phyloP scores from a whole-genome alignment of 345 rosid species.

The Eucalyptus brandiana region DNA sequence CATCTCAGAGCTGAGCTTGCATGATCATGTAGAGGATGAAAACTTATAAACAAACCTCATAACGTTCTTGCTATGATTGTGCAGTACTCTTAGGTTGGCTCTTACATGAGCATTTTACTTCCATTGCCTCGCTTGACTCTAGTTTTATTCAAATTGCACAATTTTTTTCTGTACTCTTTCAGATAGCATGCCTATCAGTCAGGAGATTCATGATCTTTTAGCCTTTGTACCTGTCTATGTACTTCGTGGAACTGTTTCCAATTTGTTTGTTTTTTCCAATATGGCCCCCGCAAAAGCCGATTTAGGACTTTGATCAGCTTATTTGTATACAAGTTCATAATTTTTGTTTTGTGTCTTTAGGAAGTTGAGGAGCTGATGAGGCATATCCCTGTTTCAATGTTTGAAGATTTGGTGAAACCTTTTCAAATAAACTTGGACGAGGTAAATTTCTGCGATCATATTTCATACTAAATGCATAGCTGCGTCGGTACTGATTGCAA shows the following conservation, averaged over 20 bases:
- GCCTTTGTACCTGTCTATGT: background rate
- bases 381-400: conserved; percentile 56
- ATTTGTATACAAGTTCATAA: background rate
- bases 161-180: background rate
- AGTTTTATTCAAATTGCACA: background rate
- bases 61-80: background rate
- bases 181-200: background rate
- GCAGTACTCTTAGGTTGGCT: background rate
- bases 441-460: conserved; percentile 19
- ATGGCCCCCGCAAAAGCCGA: background rate
- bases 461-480: background rate
- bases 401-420: conserved; percentile 85
- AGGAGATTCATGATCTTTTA: background rate
- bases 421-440: conserved; percentile 61
- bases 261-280: background rate
- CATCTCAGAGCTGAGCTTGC: background rate
- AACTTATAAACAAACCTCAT: background rate
- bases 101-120: background rate
- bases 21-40: background rate
- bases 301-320: background rate
- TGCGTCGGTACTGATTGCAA: background rate
- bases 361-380: conserved; percentile 74
- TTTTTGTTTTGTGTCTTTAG: conserved; percentile 10
- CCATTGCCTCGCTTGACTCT: background rate
- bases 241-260: background rate